Evolutionary conservation across 225 moss, liverwort and hornwort species (phyloP).

Genomic region (Polytrichum commune): DNA sequence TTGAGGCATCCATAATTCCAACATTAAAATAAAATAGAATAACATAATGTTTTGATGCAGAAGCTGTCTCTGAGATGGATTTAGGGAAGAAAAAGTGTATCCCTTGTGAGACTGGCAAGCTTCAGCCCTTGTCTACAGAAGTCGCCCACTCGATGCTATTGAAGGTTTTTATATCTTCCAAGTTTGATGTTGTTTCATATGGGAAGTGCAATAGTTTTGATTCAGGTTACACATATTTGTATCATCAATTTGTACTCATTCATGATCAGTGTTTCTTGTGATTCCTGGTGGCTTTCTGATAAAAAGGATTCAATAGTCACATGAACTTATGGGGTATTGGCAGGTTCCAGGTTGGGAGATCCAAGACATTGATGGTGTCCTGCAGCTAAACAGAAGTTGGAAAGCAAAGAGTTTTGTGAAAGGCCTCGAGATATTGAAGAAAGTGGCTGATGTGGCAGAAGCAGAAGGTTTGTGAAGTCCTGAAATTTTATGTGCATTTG

Average conservation of each 20-base stretch:
- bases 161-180: slow-evolving; percentile 17
- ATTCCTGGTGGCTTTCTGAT: no score
- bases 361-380: slow-evolving; percentile 56
- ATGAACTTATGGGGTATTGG: not conserved
- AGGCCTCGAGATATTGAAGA: slow-evolving; percentile 75
- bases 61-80: slow-evolving; percentile 33
- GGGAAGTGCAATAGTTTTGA: no score
- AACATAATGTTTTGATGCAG: slow-evolving; percentile 25
- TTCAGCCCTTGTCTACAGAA: slow-evolving; percentile 48
- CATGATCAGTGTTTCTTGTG: no score
- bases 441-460: slow-evolving; percentile 81
- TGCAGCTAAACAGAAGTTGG: slow-evolving; percentile 73
- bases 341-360: slow-evolving; percentile 81
- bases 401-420: slow-evolving; percentile 75
- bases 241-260: no score
- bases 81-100: slow-evolving; percentile 56
- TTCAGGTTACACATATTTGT: no score
- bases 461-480: slow-evolving; percentile 48
- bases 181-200: no score
- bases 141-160: slow-evolving; percentile 43
- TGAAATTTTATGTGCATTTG: no score
- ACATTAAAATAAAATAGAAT: not conserved
- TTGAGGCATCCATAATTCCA: not conserved
- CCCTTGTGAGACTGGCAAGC: slow-evolving; percentile 56
- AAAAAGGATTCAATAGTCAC: no score